Conservation (phyloP, 2,329 filamentous ascomycete genomes). For the Diaporthe velutina region DNA sequence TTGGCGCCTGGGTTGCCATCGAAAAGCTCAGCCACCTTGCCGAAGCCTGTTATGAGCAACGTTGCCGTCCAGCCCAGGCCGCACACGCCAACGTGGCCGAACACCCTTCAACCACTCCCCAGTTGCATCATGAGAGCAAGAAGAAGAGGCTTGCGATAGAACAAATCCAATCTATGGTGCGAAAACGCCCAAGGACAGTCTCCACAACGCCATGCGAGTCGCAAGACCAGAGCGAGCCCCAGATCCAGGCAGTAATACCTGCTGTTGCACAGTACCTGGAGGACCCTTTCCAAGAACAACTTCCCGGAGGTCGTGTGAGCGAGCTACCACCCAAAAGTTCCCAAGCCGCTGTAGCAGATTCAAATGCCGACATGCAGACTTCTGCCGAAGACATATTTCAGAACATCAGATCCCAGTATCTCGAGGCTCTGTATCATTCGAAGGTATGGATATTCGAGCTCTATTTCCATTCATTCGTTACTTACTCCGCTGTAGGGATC, state of each 20-base stretch:
- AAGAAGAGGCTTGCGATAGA: conserved; percentile 72
- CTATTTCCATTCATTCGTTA: neutral
- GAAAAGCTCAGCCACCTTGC: conserved; percentile 64
- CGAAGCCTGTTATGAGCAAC: conserved; percentile 57
- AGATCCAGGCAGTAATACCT: neutral
- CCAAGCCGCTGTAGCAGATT: conserved; percentile 33
- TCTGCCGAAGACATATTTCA: conserved; percentile 68
- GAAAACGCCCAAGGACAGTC: conserved; percentile 61
- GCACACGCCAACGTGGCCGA: conserved; percentile 35
- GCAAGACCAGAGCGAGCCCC: conserved; percentile 34
- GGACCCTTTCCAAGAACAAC: neutral
- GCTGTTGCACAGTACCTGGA: conserved; percentile 15
- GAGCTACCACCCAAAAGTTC: conserved; percentile 1
- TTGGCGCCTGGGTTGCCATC: conserved; percentile 76
- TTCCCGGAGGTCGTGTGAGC: neutral
- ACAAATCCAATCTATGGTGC: conserved; percentile 72
- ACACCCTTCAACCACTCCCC: conserved; percentile 56
- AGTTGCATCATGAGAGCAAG: conserved; percentile 63
- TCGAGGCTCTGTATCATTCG: conserved; percentile 73
- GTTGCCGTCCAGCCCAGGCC: conserved; percentile 44
- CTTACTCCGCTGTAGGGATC: conserved; percentile 67
- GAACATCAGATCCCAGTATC: conserved; percentile 69
- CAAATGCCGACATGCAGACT: conserved; percentile 50
- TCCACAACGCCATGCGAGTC: conserved; percentile 54
- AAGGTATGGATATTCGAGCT: conserved; percentile 58